These are phyloP conservation scores for Xanthoceras sorbifolium DNA, from an alignment of 345 rosid genomes.

Conservation along the genomic window DNA sequence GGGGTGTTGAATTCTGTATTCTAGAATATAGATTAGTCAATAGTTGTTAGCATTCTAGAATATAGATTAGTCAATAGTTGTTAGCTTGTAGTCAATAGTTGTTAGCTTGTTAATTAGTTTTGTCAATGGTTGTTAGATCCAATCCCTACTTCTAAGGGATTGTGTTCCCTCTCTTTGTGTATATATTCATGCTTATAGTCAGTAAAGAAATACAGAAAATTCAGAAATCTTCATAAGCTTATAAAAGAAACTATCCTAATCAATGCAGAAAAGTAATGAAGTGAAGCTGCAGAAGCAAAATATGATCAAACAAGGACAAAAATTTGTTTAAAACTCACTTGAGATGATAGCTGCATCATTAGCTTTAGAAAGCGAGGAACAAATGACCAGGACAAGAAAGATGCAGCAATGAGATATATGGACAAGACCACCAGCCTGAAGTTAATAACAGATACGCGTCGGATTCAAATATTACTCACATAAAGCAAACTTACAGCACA, in stretches of 20 bases:
- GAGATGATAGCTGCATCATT: conserved; percentile 96
- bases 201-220: no score
- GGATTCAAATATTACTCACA: conserved; percentile 13
- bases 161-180: no score
- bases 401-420: conserved; percentile 70
- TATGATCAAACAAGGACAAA: background rate
- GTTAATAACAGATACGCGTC: conserved; percentile 12
- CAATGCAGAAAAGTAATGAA: conserved; percentile 9
- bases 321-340: conserved; percentile 54
- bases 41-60: no score
- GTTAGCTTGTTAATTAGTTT: no score
- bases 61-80: no score
- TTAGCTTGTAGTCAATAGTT: no score
- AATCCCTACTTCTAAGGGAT: no score
- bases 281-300: conserved; percentile 13
- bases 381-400: conserved; percentile 87
- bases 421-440: conserved; percentile 82
- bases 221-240: no score
- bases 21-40: no score
- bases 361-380: conserved; percentile 96
- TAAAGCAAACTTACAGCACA: conserved; percentile 10
- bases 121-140: no score
- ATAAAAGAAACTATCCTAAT: background rate
- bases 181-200: no score
- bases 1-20: no score